Base-by-base conservation (phyloP, 768 basidiomycete genomes). In the Lentinula raphanica region DNA sequence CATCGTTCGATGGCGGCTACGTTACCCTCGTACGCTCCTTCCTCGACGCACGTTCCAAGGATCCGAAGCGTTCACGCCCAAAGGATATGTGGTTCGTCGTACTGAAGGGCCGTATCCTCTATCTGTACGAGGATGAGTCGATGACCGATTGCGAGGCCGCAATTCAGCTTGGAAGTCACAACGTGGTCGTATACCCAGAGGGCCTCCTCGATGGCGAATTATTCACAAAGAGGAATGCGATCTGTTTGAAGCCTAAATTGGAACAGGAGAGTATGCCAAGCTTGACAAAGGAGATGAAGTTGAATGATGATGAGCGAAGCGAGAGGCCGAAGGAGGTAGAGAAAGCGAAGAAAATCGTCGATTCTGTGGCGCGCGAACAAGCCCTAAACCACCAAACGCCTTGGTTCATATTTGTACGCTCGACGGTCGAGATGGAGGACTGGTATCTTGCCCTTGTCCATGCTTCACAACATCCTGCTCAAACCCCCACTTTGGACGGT, bases 61-160 rank as follows among this genome's bases (percentile, higher is more conserved):
- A 94, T 71, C 89, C 92, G 7, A 90, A 88, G 67, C 79, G 83
- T 40, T 85, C 88, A 13, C 80, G 90, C 50, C 92, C 94, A 15
- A 93, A 92, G 73, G 95, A 97, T 69, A 87, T 82, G 82, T 97
- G 91, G 86, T 97, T 87, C 69, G 90, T 88, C 54, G 92, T 88
- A 6, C 79, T 98, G 69, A 98, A 98, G 78, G 92, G 90, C 44
- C 88, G 85, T 65, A 86, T 96, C 38, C 74, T 98, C 29, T 98
- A 93, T 72, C 76, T 98, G 21, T 98, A 97, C 73, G 94, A 96
- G 71, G 91, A 95, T 71, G 94, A 97, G 72, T 79, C 77, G 15
- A 91, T 92, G 86, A 81, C 82, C 54, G 95, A 98, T 63, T 94
- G 92, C 72, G 88, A 88, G 67, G 93, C 88, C 3, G 95, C 87